Percentiles rank a stretch among this genome's conserved stretches.
Conservation (phyloP, 768 basidiomycete species). For the Leccinellum luteum region DNA sequence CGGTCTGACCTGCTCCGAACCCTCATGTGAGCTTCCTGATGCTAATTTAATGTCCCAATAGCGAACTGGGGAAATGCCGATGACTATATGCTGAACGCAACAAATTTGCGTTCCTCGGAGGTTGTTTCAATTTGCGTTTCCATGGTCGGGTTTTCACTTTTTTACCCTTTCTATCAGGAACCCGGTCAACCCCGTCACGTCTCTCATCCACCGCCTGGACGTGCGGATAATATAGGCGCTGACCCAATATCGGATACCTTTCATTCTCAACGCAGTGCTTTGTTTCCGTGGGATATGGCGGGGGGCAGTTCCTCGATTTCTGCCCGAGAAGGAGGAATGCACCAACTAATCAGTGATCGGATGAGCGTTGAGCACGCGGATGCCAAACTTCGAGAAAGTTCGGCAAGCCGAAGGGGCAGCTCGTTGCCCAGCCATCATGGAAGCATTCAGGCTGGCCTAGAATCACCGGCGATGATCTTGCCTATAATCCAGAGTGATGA, state of each 20-base stretch:
- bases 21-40: neutral
- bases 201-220: slow-evolving; percentile 53
- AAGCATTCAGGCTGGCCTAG: slow-evolving; percentile 39
- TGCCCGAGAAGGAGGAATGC: slow-evolving; percentile 35
- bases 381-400: slow-evolving; percentile 51
- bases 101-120: slow-evolving; percentile 56
- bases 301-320: slow-evolving; percentile 57
- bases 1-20: slow-evolving; percentile 14
- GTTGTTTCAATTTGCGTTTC: slow-evolving; percentile 36
- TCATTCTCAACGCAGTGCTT: slow-evolving; percentile 61
- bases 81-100: slow-evolving; percentile 16
- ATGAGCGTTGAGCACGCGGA: slow-evolving; percentile 53
- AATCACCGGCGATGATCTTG: slow-evolving; percentile 49
- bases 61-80: slow-evolving; percentile 21
- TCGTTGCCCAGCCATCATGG: slow-evolving; percentile 52
- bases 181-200: slow-evolving; percentile 80
- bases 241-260: slow-evolving; percentile 40
- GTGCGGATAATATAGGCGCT: slow-evolving; percentile 50
- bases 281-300: slow-evolving; percentile 86
- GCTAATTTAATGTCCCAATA: slow-evolving; percentile 14
- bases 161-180: slow-evolving; percentile 49
- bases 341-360: slow-evolving; percentile 39
- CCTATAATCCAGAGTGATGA: slow-evolving; percentile 47
- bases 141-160: slow-evolving; percentile 10
- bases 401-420: slow-evolving; percentile 54